Evolutionary conservation across 208 protist species (phyloP), one percentile per base, ranked within the genome.

Genomic region (Zelonia costaricensis): DNA sequence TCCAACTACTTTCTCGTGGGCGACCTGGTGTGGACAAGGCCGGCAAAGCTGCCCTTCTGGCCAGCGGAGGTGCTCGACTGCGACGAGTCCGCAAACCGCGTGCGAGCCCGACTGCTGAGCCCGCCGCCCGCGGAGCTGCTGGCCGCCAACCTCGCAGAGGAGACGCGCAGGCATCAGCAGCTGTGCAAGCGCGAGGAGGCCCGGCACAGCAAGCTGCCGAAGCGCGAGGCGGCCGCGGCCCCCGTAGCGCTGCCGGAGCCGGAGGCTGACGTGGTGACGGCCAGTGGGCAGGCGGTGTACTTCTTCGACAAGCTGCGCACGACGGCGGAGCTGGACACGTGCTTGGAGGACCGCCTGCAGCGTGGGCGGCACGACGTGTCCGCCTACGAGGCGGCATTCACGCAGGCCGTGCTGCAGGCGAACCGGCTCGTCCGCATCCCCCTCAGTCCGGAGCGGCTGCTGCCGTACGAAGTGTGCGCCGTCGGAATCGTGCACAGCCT

Each of bases 241-340:
- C 25, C 18, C n/a, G 12, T 47, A n/a, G 33, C 46, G 12, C 20
- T 36, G 36, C 40, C 53, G 13, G 53, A 36, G 36, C 62, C 36
- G 18, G 46, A 66, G 23, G 57, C 76, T 22, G 71, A 74, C 39
- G 69, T 82, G 2, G 80, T 92, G 13, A 90, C 78, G 4, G 61
- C 82, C 27, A 74, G 74, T 35, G 76, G 78, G 1, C 48, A 62
- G 4, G 69, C 64, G 10, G 85, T 96, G 15, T 92, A 79, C 72
- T 96, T 93, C 53, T 96, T 96, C 58, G 87, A 94, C 56, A 88
- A 86, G 39, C 73, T 96, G 44, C 56, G 54, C 35, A 90, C 84
- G 1, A 61, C 78, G 12, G 84, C 89, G 55, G 80, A 92, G 62
- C 46, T 96, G 42, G 75, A 84, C 47, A 70, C 28, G 43, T 87